Percentiles rank a stretch among this genome's conserved stretches.
phyloP scores from a whole-genome alignment of 495 filamentous ascomycete genomes.

The Podospora sp. region DNA sequence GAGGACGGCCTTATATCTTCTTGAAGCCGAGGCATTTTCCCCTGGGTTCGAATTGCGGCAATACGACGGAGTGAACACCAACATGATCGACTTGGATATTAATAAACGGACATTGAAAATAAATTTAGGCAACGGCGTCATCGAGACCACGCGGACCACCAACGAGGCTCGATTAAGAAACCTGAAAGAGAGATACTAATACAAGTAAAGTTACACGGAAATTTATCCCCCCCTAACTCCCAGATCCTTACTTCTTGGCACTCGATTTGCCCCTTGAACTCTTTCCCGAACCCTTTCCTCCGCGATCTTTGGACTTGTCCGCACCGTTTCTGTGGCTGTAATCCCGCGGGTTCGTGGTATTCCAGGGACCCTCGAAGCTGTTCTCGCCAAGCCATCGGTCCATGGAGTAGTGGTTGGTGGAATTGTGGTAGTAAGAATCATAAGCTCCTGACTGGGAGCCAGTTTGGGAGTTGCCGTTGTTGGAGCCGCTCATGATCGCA shows the following conservation, averaged over 20 bases:
- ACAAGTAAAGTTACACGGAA: not conserved
- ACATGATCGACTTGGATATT: not conserved
- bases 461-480: slow-evolving; percentile 4
- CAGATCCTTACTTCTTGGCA: not conserved
- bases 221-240: not conserved
- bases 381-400: slow-evolving; percentile 15
- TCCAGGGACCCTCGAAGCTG: slow-evolving; percentile 14
- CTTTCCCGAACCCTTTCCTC: not conserved
- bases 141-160: too few species aligned
- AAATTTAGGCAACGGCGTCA: too few species aligned
- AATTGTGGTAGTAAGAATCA: not conserved
- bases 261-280: not conserved
- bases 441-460: not conserved
- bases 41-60: not conserved
- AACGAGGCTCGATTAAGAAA: not conserved
- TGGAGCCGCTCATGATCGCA: not conserved
- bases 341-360: not conserved
- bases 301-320: not conserved
- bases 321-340: not conserved
- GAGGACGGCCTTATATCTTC: not conserved
- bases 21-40: too few species aligned
- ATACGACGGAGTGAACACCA: not conserved
- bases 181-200: not conserved
- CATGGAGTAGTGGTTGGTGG: slow-evolving; percentile 9
- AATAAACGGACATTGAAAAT: not conserved